Conservation (phyloP, 2,329 filamentous ascomycete genomes). For the Fusarium clavum region DNA sequence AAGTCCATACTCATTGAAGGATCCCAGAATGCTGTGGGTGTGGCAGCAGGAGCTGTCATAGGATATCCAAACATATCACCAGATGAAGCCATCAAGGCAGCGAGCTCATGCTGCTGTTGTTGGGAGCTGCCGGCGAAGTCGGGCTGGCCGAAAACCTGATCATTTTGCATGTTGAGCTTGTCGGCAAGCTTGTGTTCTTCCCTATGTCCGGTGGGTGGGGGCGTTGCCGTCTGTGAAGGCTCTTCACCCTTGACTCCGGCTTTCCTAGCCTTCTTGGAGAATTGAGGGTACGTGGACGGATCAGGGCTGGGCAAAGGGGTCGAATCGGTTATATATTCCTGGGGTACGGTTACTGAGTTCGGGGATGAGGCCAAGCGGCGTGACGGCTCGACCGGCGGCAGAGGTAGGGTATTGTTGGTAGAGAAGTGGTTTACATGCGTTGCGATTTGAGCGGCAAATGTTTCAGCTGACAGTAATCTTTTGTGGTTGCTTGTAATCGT, state of each 20-base stretch:
- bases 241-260: slow-evolving; percentile 54
- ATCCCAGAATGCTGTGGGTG: slow-evolving; percentile 69
- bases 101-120: slow-evolving; percentile 59
- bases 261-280: slow-evolving; percentile 60
- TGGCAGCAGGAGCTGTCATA: slow-evolving; percentile 66
- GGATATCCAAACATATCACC: slow-evolving; percentile 70
- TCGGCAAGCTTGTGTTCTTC: slow-evolving; percentile 66
- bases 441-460: slow-evolving; percentile 63
- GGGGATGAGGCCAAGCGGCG: slow-evolving; percentile 70
- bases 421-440: slow-evolving; percentile 73
- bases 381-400: slow-evolving; percentile 71
- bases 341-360: slow-evolving; percentile 53
- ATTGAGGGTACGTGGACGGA: slow-evolving; percentile 44
- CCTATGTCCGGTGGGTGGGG: slow-evolving; percentile 69
- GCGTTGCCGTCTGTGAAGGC: slow-evolving; percentile 66
- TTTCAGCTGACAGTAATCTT: slow-evolving; percentile 63
- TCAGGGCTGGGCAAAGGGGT: slow-evolving; percentile 46
- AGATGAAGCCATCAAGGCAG: slow-evolving; percentile 59
- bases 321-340: slow-evolving; percentile 48
- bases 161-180: slow-evolving; percentile 69
- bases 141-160: slow-evolving; percentile 63
- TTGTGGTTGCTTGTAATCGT: slow-evolving; percentile 58
- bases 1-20: slow-evolving; percentile 70
- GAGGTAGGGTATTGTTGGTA: slow-evolving; percentile 61
- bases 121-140: slow-evolving; percentile 63